phyloP scores from a whole-genome alignment of 768 basidiomycete species.

The Glaciozyma martinii region DNA sequence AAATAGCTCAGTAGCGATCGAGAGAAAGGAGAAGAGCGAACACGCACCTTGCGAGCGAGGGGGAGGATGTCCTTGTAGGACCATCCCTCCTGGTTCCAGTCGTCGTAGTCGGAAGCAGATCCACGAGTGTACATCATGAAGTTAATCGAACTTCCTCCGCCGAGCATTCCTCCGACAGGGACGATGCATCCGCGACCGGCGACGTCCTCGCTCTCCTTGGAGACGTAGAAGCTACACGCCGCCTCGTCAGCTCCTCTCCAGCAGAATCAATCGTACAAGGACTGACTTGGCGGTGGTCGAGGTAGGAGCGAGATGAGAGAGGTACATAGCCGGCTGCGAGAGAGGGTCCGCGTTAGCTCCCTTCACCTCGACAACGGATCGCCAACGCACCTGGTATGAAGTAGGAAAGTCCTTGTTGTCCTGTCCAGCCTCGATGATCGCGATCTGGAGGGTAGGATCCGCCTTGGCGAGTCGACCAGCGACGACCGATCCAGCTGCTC shows the following conservation, averaged over 20 bases:
- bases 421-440: constrained; percentile 54
- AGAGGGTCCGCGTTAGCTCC: constrained; percentile 36
- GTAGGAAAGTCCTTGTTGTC: constrained; percentile 43
- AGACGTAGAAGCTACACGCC: constrained; percentile 56
- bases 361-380: constrained; percentile 31
- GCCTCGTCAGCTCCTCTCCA: neutral
- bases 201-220: constrained; percentile 50
- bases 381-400: neutral
- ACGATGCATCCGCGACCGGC: constrained; percentile 60
- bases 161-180: constrained; percentile 58
- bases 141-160: constrained; percentile 45
- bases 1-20: neutral
- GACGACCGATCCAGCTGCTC: constrained; percentile 50
- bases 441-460: constrained; percentile 62
- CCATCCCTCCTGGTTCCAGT: constrained; percentile 55
- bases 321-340: constrained; percentile 33
- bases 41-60: constrained; percentile 65
- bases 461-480: constrained; percentile 62
- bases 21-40: constrained; percentile 46
- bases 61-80: constrained; percentile 51
- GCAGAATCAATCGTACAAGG: neutral
- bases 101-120: constrained; percentile 41
- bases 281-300: constrained; percentile 55
- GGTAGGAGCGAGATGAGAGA: constrained; percentile 46
- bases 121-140: constrained; percentile 62